Evolutionary conservation across 768 basidiomycete genomes (phyloP).

Genomic region (Phylloporus sp.): DNA sequence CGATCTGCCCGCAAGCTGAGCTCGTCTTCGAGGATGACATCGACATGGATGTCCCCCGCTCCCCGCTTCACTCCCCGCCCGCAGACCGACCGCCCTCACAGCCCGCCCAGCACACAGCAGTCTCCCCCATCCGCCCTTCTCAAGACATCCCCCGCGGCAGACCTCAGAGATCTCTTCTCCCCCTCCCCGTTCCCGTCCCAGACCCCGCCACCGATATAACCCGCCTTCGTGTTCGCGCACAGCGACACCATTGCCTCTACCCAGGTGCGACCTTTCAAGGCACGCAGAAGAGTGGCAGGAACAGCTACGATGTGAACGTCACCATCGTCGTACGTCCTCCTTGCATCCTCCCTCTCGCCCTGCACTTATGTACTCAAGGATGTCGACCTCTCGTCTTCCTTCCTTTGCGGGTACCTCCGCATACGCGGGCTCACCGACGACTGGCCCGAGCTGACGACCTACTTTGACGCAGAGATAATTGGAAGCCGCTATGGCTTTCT

Average conservation of each 20-base stretch:
- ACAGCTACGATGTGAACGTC: constrained; percentile 92
- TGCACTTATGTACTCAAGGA: constrained; percentile 48
- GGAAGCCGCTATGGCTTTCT: constrained; percentile 87
- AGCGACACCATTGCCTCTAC: constrained; percentile 75
- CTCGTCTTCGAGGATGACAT: constrained; percentile 35
- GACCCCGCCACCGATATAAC: constrained; percentile 74
- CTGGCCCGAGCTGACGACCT: constrained; percentile 94
- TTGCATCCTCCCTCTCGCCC: constrained; percentile 1
- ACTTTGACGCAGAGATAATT: constrained; percentile 96
- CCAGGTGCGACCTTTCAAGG: constrained; percentile 88
- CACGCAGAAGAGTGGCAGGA: constrained; percentile 91
- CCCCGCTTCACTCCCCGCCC: neutral
- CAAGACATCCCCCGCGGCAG: constrained; percentile 7
- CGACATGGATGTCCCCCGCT: constrained; percentile 26
- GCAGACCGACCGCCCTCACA: constrained; percentile 5
- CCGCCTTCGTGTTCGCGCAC: constrained; percentile 66
- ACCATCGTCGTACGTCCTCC: constrained; percentile 74
- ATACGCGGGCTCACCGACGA: constrained; percentile 92
- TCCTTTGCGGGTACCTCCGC: constrained; percentile 86
- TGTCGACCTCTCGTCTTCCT: constrained; percentile 83
- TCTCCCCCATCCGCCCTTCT: constrained; percentile 19
- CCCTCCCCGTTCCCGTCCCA: constrained; percentile 21
- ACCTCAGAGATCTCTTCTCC: constrained; percentile 8
- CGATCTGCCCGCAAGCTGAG: constrained; percentile 19
- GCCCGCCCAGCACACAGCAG: constrained; percentile 10